Conservation (phyloP, 805 yeast genomes). For the Metschnikowia proteae region DNA sequence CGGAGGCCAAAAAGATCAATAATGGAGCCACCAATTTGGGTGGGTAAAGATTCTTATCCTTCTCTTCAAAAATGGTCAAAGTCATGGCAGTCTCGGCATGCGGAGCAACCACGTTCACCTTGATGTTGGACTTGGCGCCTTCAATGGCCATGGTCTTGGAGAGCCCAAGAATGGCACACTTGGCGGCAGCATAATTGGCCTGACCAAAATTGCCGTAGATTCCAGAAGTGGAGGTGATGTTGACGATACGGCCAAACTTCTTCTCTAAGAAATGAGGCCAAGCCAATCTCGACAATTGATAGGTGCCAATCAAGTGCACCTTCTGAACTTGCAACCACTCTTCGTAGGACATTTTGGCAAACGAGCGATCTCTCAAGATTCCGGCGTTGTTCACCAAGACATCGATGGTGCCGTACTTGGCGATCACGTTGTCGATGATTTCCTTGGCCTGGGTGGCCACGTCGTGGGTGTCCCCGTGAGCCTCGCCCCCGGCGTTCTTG, state of each 20-base stretch:
- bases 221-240: slow-evolving; percentile 93
- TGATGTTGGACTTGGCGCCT: slow-evolving; percentile 75
- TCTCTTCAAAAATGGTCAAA: slow-evolving; percentile 72
- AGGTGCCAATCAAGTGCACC: slow-evolving; percentile 82
- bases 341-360: slow-evolving; percentile 74
- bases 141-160: slow-evolving; percentile 85
- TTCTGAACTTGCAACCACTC: slow-evolving; percentile 81
- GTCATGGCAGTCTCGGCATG: slow-evolving; percentile 99
- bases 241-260: slow-evolving; percentile 75
- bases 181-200: slow-evolving; percentile 93
- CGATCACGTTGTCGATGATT: slow-evolving; percentile 73
- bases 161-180: slow-evolving; percentile 82
- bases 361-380: slow-evolving; percentile 83
- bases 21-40: slow-evolving; percentile 91
- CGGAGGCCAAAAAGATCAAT: slow-evolving; percentile 74
- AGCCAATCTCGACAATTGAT: slow-evolving; percentile 75
- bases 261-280: slow-evolving; percentile 88
- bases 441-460: slow-evolving; percentile 71
- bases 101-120: slow-evolving; percentile 85
- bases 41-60: slow-evolving; percentile 78
- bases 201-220: slow-evolving; percentile 98
- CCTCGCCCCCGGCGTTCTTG: slow-evolving; percentile 65
- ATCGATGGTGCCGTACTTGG: slow-evolving; percentile 78
- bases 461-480: slow-evolving; percentile 80
- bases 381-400: slow-evolving; percentile 92